Evolutionary conservation across 805 yeast genomes (phyloP).

Genomic region (Wickerhamiella siamensis): DNA sequence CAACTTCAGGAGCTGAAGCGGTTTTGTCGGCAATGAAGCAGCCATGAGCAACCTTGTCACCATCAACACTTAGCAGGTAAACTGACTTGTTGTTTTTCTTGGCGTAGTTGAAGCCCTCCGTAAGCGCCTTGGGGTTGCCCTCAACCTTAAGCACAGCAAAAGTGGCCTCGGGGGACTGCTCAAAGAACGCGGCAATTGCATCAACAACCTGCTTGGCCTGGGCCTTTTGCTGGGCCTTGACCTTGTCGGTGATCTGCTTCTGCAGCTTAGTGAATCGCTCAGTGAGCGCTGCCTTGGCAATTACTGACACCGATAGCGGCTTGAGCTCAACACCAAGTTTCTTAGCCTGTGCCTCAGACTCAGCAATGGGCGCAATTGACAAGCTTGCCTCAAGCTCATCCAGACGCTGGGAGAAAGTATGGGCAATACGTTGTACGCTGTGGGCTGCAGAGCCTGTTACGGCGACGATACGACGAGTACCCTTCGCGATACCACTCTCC

Average conservation of each 20-base stretch:
- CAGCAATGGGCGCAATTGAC: conserved; percentile 38
- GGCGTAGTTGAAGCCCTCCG: conserved; percentile 77
- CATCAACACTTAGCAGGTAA: conserved; percentile 34
- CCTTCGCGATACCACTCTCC: conserved; percentile 97
- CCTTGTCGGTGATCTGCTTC: conserved; percentile 75
- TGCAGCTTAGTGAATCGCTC: conserved; percentile 65
- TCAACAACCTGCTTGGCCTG: conserved; percentile 74
- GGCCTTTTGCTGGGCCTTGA: conserved; percentile 75
- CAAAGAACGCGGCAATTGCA: conserved; percentile 56
- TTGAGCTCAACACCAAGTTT: conserved; percentile 74
- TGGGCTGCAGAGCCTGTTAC: conserved; percentile 86
- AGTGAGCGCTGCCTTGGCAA: conserved; percentile 63
- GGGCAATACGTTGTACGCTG: conserved; percentile 76
- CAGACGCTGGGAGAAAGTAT: conserved; percentile 50
- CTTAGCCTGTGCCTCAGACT: conserved; percentile 65
- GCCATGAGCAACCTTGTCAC: conserved; percentile 83
- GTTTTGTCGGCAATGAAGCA: conserved; percentile 70
- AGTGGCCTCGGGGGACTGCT: conserved; percentile 35
- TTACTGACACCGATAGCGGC: conserved; percentile 65
- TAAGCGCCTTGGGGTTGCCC: conserved; percentile 77
- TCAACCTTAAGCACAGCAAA: conserved; percentile 51
- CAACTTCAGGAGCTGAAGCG: conserved; percentile 55
- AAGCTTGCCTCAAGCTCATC: conserved; percentile 40
- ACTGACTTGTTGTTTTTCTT: conserved; percentile 19
- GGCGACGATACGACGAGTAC: conserved; percentile 95